Percentiles rank a stretch among this genome's conserved stretches.
Evolutionary conservation across 2,329 filamentous ascomycete genomes (phyloP).

Genomic region (Aspergillus uvarum): DNA sequence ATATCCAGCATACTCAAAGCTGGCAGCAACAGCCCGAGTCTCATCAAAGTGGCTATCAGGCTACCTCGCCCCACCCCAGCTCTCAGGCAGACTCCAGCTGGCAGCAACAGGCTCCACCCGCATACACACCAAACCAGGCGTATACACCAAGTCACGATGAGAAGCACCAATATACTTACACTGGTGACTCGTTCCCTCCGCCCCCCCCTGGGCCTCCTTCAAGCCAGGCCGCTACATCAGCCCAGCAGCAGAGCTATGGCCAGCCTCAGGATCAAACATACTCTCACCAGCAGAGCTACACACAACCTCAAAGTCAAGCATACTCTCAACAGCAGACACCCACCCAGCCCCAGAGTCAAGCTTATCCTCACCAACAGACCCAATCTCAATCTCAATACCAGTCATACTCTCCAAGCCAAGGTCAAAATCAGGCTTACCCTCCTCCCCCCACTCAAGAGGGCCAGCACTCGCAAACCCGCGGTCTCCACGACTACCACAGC

Average conservation of each 20-base stretch:
- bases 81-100: conserved; percentile 7
- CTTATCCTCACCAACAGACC: background rate
- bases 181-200: conserved; percentile 40
- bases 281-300: background rate
- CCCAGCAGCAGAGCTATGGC: conserved; percentile 19
- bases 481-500: conserved; percentile 35
- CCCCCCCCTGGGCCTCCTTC: conserved; percentile 37
- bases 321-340: background rate
- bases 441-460: conserved; percentile 40
- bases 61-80: background rate
- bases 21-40: conserved; percentile 8
- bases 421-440: conserved; percentile 42
- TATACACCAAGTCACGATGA: conserved; percentile 11
- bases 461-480: conserved; percentile 35
- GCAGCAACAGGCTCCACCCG: conserved; percentile 7
- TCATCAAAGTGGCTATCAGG: conserved; percentile 9
- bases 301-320: background rate
- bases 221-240: conserved; percentile 7
- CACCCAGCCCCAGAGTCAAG: conserved; percentile 15
- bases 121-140: background rate
- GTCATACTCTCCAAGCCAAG: conserved; percentile 17
- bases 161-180: conserved; percentile 28
- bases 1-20: background rate
- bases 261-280: conserved; percentile 18
- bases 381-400: conserved; percentile 17